Evolutionary conservation across 2,329 filamentous ascomycete genomes (phyloP).

Genomic region (Colletotrichum chlorophyti): DNA sequence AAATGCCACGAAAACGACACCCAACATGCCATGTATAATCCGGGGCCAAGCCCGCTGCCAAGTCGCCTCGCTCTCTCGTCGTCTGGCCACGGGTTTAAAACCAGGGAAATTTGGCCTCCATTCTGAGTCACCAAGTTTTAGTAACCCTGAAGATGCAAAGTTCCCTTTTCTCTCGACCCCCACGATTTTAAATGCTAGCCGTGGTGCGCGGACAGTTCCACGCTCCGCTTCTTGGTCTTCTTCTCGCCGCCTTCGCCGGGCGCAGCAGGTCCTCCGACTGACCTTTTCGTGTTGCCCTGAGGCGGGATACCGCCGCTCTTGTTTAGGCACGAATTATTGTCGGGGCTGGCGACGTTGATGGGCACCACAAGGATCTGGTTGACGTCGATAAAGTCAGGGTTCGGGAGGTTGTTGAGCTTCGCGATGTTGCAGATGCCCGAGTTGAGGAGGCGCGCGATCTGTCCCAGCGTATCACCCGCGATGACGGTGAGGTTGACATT

Average conservation of each 20-base stretch:
- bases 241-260: neutral
- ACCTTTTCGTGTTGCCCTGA: neutral
- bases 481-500: constrained; percentile 1
- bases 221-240: constrained; percentile 2
- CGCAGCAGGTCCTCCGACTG: neutral
- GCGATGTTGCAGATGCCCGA: constrained; percentile 27
- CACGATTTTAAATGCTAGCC: no score
- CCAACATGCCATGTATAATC: neutral
- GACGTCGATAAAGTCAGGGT: constrained; percentile 15
- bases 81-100: constrained; percentile 8
- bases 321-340: constrained; percentile 19
- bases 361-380: constrained; percentile 3
- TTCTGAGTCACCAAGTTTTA: neutral
- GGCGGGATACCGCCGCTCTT: constrained; percentile 9
- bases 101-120: neutral
- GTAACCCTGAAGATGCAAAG: no score
- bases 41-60: constrained; percentile 7
- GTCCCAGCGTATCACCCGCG: constrained; percentile 12
- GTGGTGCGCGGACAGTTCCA: neutral
- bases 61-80: constrained; percentile 14
- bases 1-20: neutral
- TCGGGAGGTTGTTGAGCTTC: constrained; percentile 10
- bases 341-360: constrained; percentile 16
- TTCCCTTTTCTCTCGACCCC: no score
- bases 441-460: constrained; percentile 16